A percentile compares a stretch with the other conserved stretches of the same genome.
Evolutionary conservation across 2,329 filamentous ascomycete genomes (phyloP).

Genomic region (Penicillium vulpinum): DNA sequence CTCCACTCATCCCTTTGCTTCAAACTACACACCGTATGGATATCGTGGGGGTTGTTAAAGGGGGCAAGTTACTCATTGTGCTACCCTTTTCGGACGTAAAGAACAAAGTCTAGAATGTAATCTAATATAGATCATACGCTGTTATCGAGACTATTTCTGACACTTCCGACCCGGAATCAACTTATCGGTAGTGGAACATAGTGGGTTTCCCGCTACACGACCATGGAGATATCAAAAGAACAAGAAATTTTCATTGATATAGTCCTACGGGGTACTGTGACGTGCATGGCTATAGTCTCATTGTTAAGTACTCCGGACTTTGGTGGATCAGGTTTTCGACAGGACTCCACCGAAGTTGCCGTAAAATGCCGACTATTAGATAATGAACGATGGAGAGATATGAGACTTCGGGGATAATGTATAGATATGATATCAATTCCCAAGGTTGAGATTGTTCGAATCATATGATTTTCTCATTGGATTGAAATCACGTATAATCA

Average conservation of each 20-base stretch:
- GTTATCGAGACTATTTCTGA: constrained; percentile 1
- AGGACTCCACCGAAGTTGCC: constrained; percentile 16
- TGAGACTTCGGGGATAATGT: no score
- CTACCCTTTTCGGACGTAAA: background rate
- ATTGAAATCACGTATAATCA: background rate
- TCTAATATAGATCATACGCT: background rate
- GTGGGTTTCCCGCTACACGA: constrained; percentile 4
- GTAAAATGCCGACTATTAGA: constrained; percentile 18
- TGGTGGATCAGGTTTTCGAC: constrained; percentile 9
- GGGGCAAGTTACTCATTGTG: background rate
- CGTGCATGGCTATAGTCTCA: constrained; percentile 18
- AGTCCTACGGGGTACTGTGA: no score
- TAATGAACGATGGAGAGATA: background rate
- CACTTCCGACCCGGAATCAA: background rate
- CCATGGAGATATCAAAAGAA: background rate
- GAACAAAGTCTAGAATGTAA: background rate
- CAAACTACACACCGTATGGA: background rate
- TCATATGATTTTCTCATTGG: no score
- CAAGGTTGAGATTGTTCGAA: no score
- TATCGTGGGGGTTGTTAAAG: background rate
- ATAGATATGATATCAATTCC: no score
- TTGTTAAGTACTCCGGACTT: constrained; percentile 19
- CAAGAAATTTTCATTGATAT: background rate
- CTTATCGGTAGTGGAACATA: background rate
- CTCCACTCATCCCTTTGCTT: background rate